Evolutionary conservation across 768 basidiomycete genomes (phyloP), one percentile per base, ranked within the genome.

Genomic region (Lactarius sanguifluus): DNA sequence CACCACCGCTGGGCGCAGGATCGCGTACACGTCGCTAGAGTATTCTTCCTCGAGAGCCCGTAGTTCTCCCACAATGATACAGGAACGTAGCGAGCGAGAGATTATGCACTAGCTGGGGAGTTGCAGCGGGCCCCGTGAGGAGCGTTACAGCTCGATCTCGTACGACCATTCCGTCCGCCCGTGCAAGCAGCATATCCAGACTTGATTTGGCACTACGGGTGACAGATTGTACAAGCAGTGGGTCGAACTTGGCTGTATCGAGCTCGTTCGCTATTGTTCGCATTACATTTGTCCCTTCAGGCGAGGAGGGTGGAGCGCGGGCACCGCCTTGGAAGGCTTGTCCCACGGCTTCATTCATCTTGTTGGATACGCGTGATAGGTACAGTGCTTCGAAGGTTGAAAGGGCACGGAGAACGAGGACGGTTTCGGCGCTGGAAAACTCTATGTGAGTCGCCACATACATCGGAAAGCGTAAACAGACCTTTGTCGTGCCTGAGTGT

Each of bases 211-310:
- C 86, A 73, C 86, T 89, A 75, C 87, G 89, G 16, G 95, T 92
- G 9, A 97, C 88, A 7, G 87, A 82, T 65, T 83, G 84, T 13
- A 93, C 86, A 16, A 99, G 79, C 43, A 98, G 75, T 0, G 96
- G 96, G 77, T 99, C 97, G 74, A 96, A 97, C 68, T 88, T 83
- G 16, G 94, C 94, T 2, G 93, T 86, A 75, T 98, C 95, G 5
- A 99, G 84, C 72, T 98, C 97, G 75, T 98, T 98, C 32, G 86
- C 85, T 25, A 96, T 81, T 1, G 85, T 82, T 12, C 97, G 82
- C 1, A 91, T 88, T 20, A 95, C 81, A 61, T 86, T 86, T 2
- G 87, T 77, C 15, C 92, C 97, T 62, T 98, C 95, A 45, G 80
- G 83, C 36, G 85, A 79, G 0, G 88, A 88, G 2, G 93, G 94